These are phyloP conservation scores for Dioszegia crocea DNA, from an alignment of 768 basidiomycete genomes.

Conservation along the genomic window DNA sequence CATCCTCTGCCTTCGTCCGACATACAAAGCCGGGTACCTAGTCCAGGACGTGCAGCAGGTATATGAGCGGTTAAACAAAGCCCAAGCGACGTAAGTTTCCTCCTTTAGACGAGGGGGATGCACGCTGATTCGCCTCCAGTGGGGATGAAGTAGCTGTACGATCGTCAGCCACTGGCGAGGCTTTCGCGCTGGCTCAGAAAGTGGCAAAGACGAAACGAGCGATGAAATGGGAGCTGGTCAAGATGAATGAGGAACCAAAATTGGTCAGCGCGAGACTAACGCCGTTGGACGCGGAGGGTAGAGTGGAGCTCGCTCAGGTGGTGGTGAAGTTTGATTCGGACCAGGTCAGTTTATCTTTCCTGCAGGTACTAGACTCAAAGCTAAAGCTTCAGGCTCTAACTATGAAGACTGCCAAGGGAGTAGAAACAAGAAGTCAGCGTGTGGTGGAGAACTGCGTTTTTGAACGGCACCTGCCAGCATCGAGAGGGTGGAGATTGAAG, in stretches of 20 bases:
- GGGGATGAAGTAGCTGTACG: conserved; percentile 6
- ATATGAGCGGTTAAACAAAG: conserved; percentile 11
- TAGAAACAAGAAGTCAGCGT: conserved; percentile 5
- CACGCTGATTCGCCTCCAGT: neutral
- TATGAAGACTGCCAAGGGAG: neutral
- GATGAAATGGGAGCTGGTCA: conserved; percentile 14
- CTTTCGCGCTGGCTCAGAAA: conserved; percentile 4
- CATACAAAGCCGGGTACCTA: neutral
- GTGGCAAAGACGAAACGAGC: neutral
- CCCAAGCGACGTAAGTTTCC: conserved; percentile 15
- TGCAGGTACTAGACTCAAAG: neutral
- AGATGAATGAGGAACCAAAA: conserved; percentile 2
- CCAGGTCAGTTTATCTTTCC: conserved; percentile 9
- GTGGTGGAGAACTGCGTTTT: conserved; percentile 17
- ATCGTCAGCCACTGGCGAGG: conserved; percentile 3
- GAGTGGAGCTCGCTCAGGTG: conserved; percentile 9
- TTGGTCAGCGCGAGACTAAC: conserved; percentile 11
- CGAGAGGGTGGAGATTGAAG: conserved; percentile 15
- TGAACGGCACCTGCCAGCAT: conserved; percentile 9
- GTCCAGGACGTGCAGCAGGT: conserved; percentile 3
- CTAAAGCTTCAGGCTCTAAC: conserved; percentile 13
- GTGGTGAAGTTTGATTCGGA: conserved; percentile 15
- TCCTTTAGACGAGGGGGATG: neutral
- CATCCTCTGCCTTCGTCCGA: conserved; percentile 3
- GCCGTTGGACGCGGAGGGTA: conserved; percentile 6